Evolutionary conservation across 495 filamentous ascomycete genomes (phyloP), one percentile per base, ranked within the genome.

Genomic region (Penicillium verhagenii): DNA sequence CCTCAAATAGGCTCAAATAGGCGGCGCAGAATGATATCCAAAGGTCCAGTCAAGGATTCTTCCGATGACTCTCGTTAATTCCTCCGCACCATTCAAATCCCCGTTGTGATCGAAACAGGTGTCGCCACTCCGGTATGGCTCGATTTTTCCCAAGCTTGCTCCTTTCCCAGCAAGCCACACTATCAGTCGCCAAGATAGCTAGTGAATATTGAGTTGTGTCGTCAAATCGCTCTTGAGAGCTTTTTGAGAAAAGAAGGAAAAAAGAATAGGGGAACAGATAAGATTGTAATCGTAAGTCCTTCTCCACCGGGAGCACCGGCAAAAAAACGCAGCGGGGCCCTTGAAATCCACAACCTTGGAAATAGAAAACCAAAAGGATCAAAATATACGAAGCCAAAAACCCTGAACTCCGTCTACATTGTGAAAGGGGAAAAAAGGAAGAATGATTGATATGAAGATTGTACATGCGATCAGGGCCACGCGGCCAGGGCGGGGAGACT

Each of bases 231-330:
- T 28, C 24, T 28, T 19, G 35, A 42, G 6, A 29, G 44, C 33
- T 29, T 8, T 35, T 21, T 23, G 14, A 42, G 18, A 11, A n/a
- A 18, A 31, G 39, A 14, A 28, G n/a, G 3, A 11, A 40, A 42
- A 42, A 42, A 21, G 38, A 45, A 45, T 26, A 45, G 23, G 42
- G 42, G 42, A 24, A 39, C 37, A 39, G 42, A 45, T 45, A 49
- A 47, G 26, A 45, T 45, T 19, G 7, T n/a, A 33, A 16, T 38
- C 42, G 19, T 2, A 35, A 14, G 29, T 47, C 21, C 26, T 44
- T n/a, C 48, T 45, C 47, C 53, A 40, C 57, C 53, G 61, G 54
- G 47, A 55, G 49, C 9, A 18, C 52, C 58, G 57, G 57, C 33
- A 35, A 35, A 52, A 57, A 43, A 50, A 26, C 50, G 6, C 40